Conservation (phyloP, 495 filamentous ascomycete species). For the Podospora anserina region DNA sequence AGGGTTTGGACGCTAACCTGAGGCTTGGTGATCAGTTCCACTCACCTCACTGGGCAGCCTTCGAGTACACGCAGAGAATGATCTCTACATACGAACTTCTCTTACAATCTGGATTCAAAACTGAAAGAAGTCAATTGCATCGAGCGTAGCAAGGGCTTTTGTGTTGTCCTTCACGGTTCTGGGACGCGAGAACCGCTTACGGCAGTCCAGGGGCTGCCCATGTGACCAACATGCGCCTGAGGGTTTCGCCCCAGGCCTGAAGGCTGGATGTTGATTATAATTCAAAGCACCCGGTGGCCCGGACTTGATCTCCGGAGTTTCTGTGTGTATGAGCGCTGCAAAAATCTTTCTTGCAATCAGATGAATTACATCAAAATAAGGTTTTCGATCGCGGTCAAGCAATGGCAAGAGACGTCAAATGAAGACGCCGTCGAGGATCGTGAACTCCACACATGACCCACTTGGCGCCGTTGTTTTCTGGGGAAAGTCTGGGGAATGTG, state of each 20-base stretch:
- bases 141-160: background rate
- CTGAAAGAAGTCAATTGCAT: background rate
- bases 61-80: background rate
- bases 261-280: background rate
- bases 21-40: background rate
- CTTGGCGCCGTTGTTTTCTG: constrained; percentile 19
- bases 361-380: background rate
- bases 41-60: background rate
- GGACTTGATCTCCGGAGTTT: background rate
- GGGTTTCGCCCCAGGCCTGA: background rate
- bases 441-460: constrained; percentile 23
- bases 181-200: background rate
- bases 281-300: background rate
- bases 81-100: too few species aligned
- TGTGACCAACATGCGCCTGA: background rate
- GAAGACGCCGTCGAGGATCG: constrained; percentile 14
- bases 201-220: background rate
- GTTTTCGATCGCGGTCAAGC: constrained; percentile 1
- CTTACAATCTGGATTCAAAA: background rate
- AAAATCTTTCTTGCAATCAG: background rate
- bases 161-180: background rate
- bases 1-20: background rate
- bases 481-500: constrained; percentile 33
- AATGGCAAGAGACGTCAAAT: background rate
- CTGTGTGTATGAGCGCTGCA: background rate